These are phyloP conservation scores for Austroboletus niveus DNA, from an alignment of 1,284 basidiomycete species.

Conservation along the genomic window DNA sequence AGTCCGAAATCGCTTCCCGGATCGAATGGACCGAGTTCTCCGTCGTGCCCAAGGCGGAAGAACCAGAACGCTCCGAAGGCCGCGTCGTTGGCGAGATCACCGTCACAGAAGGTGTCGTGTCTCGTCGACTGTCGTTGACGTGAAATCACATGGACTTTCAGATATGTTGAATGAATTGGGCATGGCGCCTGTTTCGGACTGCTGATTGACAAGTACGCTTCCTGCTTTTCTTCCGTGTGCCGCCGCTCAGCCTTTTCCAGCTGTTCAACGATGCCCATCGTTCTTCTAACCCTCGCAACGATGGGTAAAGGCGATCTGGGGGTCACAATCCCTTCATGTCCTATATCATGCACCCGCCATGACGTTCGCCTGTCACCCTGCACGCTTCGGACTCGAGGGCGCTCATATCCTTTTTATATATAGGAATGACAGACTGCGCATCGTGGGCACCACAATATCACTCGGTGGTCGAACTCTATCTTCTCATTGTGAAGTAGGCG, in stretches of 20 bases:
- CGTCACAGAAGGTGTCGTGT: conserved; percentile 41
- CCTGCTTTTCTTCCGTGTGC: not conserved
- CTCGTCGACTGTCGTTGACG: not conserved
- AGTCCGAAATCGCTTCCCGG: conserved; percentile 20
- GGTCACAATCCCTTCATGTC: conserved; percentile 40
- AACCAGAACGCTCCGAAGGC: conserved; percentile 38
- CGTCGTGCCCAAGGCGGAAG: conserved; percentile 37
- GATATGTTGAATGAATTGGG: conserved; percentile 47
- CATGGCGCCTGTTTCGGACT: conserved; percentile 47
- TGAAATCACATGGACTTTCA: conserved; percentile 15
- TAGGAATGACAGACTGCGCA: conserved; percentile 29
- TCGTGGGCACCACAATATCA: conserved; percentile 30
- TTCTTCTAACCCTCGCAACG: conserved; percentile 26
- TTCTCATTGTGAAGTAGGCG: conserved; percentile 29
- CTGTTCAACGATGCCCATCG: conserved; percentile 36
- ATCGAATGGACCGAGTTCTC: conserved; percentile 37
- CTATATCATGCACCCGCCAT: conserved; percentile 41
- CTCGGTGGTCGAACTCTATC: conserved; percentile 27
- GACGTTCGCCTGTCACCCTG: conserved; percentile 25
- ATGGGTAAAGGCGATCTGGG: conserved; percentile 24
- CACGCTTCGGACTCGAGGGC: not conserved
- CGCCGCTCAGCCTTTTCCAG: conserved; percentile 18
- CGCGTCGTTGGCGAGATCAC: conserved; percentile 44
- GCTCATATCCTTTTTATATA: conserved; percentile 1
- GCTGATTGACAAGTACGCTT: conserved; percentile 47